These are phyloP conservation scores for Fragilaria radians DNA, from an alignment of 108 stramenopile genomes.

Conservation along the genomic window DNA sequence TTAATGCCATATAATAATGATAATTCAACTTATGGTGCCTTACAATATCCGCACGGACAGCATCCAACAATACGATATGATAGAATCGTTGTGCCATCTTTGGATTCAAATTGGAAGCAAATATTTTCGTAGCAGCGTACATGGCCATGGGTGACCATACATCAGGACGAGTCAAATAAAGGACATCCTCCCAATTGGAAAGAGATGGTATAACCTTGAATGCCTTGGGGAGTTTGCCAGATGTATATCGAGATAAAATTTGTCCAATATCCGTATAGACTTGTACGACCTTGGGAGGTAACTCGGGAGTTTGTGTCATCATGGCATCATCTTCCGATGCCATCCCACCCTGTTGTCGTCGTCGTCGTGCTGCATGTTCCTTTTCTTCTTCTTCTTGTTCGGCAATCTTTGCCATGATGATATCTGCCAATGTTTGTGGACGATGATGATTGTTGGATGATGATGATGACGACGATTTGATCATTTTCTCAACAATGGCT, in stretches of 20 bases:
- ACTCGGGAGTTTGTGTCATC: constrained; percentile 27
- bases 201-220: constrained; percentile 99
- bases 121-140: constrained; percentile 94
- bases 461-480: constrained; percentile 36
- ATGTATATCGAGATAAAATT: constrained; percentile 87
- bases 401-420: constrained; percentile 96
- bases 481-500: constrained; percentile 75
- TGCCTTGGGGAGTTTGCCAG: constrained; percentile 98
- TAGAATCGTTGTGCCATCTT: constrained; percentile 98
- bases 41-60: constrained; percentile 90
- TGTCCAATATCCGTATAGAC: constrained; percentile 94
- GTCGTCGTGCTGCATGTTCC: constrained; percentile 57
- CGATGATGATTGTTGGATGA: constrained; percentile 25
- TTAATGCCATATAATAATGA: constrained; percentile 93
- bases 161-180: constrained; percentile 96
- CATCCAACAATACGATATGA: constrained; percentile 91
- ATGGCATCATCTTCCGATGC: constrained; percentile 20
- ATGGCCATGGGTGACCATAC: constrained; percentile 95
- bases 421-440: constrained; percentile 87
- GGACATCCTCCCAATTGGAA: constrained; percentile 95
- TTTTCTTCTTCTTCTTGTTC: constrained; percentile 93
- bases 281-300: constrained; percentile 91
- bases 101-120: constrained; percentile 96
- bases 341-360: too few relatives aligned
- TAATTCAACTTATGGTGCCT: constrained; percentile 94